Base-by-base conservation (phyloP, 2,329 filamentous ascomycete genomes). In the Colletotrichum lini region DNA sequence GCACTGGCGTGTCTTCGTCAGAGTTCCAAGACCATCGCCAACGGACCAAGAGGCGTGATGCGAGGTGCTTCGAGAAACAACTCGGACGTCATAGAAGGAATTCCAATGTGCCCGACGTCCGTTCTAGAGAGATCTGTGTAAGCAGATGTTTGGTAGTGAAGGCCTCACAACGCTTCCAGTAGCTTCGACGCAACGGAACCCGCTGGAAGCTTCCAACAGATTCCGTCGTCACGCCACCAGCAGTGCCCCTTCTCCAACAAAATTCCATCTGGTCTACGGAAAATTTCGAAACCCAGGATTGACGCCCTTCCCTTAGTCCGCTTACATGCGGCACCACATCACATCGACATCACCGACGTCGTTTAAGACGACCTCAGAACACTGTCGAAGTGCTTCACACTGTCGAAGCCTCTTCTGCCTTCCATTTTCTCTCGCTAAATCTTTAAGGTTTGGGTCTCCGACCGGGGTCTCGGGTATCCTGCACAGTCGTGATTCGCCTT, bases 201-300 rank as follows among this genome's bases (percentile, higher is more conserved):
- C 65, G 45, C 53, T 74, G 60, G 79, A 80, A 78, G 47, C 45
- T 64, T 61, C 75, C 60, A 66, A 76, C 77, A 79, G n/a, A 64
- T 80, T 80, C 78, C 64, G 77, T 70, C 3, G 9, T 16, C 2
- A 6, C 13, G 45, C 45, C 49, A 63, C 35, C 21, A n/a, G 23
- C 5, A 38, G 18, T 53, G 54, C 35, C 13, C 10, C 35, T 52
- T 52, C n/a, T 45, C 35, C 13, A 49, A 44, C 12, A 2, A 13
- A 26, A 18, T 35, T 35, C 4, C 30, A n/a, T 10, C 23, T 3
- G 16, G 4, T 42, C 3, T 4, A 7, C 4, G 21, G 6, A 52
- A 18, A n/a, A 0, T 18, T 52, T n/a, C 2, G 54, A 42, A 23
- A 5, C 38, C n/a, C 13, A 13, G 13, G 1, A 23, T 26, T 6